Percentiles rank a stretch among this genome's conserved stretches.
These are phyloP conservation scores for Monascus purpureus DNA, from an alignment of 495 filamentous ascomycete genomes.

Conservation along the genomic window DNA sequence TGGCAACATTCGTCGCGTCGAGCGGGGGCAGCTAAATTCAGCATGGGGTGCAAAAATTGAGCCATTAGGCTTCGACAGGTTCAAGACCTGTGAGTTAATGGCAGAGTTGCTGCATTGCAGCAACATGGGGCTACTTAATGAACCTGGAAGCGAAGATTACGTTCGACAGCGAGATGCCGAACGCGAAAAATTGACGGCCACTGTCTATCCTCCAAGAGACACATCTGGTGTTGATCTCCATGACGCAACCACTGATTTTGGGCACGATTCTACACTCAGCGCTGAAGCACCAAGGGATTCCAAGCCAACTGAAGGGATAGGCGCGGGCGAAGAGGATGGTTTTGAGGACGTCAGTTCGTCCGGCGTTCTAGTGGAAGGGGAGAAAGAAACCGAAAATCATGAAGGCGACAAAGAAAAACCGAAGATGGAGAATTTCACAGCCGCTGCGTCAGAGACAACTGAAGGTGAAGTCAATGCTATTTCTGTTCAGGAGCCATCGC, in stretches of 20 bases:
- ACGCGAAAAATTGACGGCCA: constrained; percentile 61
- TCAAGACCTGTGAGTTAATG: constrained; percentile 99
- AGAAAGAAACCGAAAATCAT: constrained; percentile 31
- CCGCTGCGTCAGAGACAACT: not conserved
- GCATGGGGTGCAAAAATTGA: constrained; percentile 88
- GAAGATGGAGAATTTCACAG: not conserved
- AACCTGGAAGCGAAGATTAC: constrained; percentile 78
- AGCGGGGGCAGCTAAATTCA: constrained; percentile 54
- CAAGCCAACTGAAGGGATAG: constrained; percentile 51
- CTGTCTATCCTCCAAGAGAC: constrained; percentile 23
- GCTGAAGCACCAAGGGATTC: constrained; percentile 30
- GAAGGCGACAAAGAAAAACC: constrained; percentile 10
- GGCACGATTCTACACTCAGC: constrained; percentile 20
- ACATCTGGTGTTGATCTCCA: constrained; percentile 30
- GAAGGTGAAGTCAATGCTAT: not conserved
- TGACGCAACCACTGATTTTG: constrained; percentile 34
- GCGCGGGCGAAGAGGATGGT: constrained; percentile 75
- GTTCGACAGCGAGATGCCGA: constrained; percentile 70
- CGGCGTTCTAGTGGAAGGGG: constrained; percentile 51
- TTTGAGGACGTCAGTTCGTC: constrained; percentile 81
- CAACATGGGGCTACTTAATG: constrained; percentile 96
- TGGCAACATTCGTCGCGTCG: constrained; percentile 43
- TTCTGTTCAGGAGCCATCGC: not conserved
- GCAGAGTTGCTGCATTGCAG: constrained; percentile 95
- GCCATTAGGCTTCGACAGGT: constrained; percentile 90